Percentiles rank a stretch among this genome's conserved stretches.
phyloP scores from a whole-genome alignment of 2,329 filamentous ascomycete genomes.

The Alternaria solani region DNA sequence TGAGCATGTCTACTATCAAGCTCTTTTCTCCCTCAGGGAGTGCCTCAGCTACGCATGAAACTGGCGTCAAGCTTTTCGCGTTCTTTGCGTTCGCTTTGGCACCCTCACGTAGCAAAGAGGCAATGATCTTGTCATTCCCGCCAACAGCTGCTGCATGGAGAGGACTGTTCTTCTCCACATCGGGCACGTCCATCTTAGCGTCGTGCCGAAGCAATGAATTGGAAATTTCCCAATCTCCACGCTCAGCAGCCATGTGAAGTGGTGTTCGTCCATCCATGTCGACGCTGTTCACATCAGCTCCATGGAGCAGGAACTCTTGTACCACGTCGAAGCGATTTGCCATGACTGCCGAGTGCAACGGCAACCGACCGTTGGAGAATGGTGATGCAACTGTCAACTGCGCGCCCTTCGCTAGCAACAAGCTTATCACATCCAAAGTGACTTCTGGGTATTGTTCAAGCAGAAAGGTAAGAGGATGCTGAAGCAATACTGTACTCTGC shows the following conservation, averaged over 20 bases:
- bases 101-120: conserved; percentile 27
- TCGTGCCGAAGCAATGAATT: conserved; percentile 29
- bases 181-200: conserved; percentile 25
- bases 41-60: conserved; percentile 22
- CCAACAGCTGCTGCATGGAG: conserved; percentile 31
- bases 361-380: conserved; percentile 34
- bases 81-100: conserved; percentile 29
- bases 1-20: conserved; percentile 32
- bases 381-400: conserved; percentile 29
- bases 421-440: conserved; percentile 30
- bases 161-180: conserved; percentile 30
- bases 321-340: conserved; percentile 36
- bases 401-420: conserved; percentile 33
- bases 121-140: conserved; percentile 25
- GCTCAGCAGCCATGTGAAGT: conserved; percentile 32
- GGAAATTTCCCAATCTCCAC: conserved; percentile 32
- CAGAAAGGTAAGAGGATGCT: conserved; percentile 36
- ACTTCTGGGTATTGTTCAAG: conserved; percentile 34
- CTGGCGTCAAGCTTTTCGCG: conserved; percentile 24
- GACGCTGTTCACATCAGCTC: conserved; percentile 25
- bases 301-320: conserved; percentile 31
- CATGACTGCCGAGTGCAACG: conserved; percentile 39
- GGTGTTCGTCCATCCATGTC: conserved; percentile 31
- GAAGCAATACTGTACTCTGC: conserved; percentile 11
- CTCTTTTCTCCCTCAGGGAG: conserved; percentile 26